Base-by-base conservation (phyloP, 1,284 basidiomycete genomes). In the Kalmanozyma brasiliensis region DNA sequence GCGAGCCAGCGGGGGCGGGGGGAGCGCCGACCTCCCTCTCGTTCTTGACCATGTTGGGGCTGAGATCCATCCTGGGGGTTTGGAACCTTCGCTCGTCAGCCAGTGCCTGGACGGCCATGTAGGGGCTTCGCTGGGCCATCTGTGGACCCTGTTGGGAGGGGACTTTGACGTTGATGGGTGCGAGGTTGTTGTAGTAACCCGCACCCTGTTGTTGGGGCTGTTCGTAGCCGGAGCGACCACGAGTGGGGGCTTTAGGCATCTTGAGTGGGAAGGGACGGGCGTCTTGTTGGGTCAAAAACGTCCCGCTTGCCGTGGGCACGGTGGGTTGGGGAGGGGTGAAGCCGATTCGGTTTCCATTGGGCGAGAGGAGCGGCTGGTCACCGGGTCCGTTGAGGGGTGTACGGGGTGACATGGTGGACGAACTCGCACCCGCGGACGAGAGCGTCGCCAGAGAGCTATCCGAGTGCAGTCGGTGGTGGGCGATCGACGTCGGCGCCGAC, bases 351-450 rank as follows among this genome's bases (percentile, higher is more conserved):
- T 9, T n/a, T n/a, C n/a, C n/a, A n/a, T n/a, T n/a, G n/a, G 68
- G 68, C 29, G 68, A 71, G 22, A 71, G 45, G 1, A 71, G 57
- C 8, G 57, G 56, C 16, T 71, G 58, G 3, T 53, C 45, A 6
- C 59, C 65, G 3, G 67, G 52, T 7, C 60, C 67, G n/a, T 66
- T 60, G 16, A 73, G 35, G 0, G 73, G 73, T 2, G 73, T 75
- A 17, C 73, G 66, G 9, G 73, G 73, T 7, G 58, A 60, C 56
- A 69, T 65, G 37, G 66, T 69, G 33, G 46, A 49, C 10, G 43
- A 36, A 6, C 61, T 56, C 14, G 59, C 56, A 22, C 52, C 51
- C 33, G 37, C 44, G 22, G 53, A 67, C 33, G 48, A 63, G 14
- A 74, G 23, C 13, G 52, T 58, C 14, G 52, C 65, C 0, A 74